These are phyloP conservation scores for Forsythia viridissima DNA, from an alignment of 257 asterid species.

Conservation along the genomic window DNA sequence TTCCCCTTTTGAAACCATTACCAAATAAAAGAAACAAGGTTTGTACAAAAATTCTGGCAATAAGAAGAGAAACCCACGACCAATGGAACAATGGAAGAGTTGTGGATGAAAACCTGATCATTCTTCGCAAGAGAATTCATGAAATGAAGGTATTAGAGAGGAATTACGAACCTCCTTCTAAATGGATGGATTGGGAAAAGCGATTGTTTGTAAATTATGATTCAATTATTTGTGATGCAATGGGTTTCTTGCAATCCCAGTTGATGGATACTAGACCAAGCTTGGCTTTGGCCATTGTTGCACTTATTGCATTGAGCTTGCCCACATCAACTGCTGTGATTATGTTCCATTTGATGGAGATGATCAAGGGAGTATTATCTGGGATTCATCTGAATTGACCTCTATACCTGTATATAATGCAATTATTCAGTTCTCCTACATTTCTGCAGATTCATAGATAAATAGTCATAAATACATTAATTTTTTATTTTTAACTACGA, in stretches of 20 bases:
- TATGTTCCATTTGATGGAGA: slow-evolving; percentile 28
- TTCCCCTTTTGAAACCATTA: slow-evolving; percentile 11
- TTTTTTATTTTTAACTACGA: too few relatives aligned
- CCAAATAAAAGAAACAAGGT: background rate
- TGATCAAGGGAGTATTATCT: slow-evolving; percentile 8
- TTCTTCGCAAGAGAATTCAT: slow-evolving; percentile 35
- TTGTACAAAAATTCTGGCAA: background rate
- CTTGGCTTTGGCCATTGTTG: slow-evolving; percentile 33
- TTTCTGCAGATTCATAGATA: too few relatives aligned
- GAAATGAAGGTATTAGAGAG: slow-evolving; percentile 42
- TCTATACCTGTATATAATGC: too few relatives aligned
- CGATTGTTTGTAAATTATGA: slow-evolving; percentile 20
- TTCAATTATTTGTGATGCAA: slow-evolving; percentile 29
- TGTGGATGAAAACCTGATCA: slow-evolving; percentile 37
- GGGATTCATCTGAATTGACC: background rate
- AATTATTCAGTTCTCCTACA: too few relatives aligned
- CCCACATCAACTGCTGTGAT: slow-evolving; percentile 24
- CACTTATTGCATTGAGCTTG: slow-evolving; percentile 29
- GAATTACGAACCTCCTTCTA: slow-evolving; percentile 32
- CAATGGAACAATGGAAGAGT: background rate
- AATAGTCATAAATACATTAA: too few relatives aligned
- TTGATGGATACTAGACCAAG: slow-evolving; percentile 42
- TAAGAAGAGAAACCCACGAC: slow-evolving; percentile 25
- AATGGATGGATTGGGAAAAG: slow-evolving; percentile 56
- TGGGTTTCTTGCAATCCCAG: slow-evolving; percentile 35